These are phyloP conservation scores for Scytalidium sp. DNA, from an alignment of 2,329 filamentous ascomycete genomes.

Conservation along the genomic window DNA sequence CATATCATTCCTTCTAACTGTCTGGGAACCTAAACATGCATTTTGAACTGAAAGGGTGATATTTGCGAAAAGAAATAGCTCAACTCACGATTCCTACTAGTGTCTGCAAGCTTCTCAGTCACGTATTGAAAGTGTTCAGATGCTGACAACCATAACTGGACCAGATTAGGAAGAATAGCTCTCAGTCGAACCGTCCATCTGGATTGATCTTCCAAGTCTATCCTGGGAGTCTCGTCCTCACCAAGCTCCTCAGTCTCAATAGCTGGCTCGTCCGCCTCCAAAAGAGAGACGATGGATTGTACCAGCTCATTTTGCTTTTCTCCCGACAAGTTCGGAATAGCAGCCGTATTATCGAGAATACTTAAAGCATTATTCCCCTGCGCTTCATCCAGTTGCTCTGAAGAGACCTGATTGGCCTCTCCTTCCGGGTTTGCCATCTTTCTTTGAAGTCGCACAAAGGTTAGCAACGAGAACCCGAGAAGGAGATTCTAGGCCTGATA, in stretches of 20 bases:
- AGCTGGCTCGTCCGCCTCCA: constrained; percentile 13
- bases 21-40: neutral
- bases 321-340: constrained; percentile 2
- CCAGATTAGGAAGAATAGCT: constrained; percentile 15
- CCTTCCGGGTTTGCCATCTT: too few relatives aligned
- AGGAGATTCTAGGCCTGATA: too few relatives aligned
- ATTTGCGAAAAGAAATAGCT: constrained; percentile 1
- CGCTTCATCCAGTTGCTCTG: neutral
- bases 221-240: constrained; percentile 14
- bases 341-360: neutral
- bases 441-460: too few relatives aligned
- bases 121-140: constrained; percentile 41
- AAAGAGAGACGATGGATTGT: constrained; percentile 14
- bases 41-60: neutral
- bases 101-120: constrained; percentile 52
- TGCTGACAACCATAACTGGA: constrained; percentile 37
- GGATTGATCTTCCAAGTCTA: constrained; percentile 25
- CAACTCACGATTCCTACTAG: constrained; percentile 51
- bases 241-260: constrained; percentile 12
- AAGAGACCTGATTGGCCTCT: neutral
- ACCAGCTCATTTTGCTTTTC: constrained; percentile 14
- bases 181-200: constrained; percentile 24
- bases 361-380: neutral
- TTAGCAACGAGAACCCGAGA: too few relatives aligned
- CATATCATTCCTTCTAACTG: too few relatives aligned